Base-by-base conservation (phyloP, 2,329 filamentous ascomycete genomes). In the Sclerotinia nivalis region DNA sequence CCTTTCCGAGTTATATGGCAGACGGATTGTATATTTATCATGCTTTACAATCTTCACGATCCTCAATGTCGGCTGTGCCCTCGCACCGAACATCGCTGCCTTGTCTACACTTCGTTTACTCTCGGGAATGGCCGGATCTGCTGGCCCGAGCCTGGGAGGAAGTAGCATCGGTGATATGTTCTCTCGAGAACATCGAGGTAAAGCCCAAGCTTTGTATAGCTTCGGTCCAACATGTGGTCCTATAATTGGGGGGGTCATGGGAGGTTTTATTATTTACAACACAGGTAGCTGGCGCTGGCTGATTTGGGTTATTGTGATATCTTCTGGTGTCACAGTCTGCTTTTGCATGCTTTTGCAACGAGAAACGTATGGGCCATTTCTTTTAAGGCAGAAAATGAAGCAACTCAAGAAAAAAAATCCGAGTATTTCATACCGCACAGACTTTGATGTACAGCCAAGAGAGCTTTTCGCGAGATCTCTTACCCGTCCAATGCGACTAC, bases 31-130 rank as follows among this genome's bases (percentile, higher is more conserved):
- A 22, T 49, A 62, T 62, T 22, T 62, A 28, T 47, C 43, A 22
- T 47, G 40, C 40, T 49, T 62, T 20, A 34, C 25, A 4, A 12
- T 31, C n/a, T 62, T 62, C 43, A 62, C 59, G 20, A 18, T 62
- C 13, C 59, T 62, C n/a, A 62, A 49, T 28, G n/a, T 92, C 72
- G 89, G 87, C 0, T 90, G 88, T 70, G 90, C 88, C 1, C 80
- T 91, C 5, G 83, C 88, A 0, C 85, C 86, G 0, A 83, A 82
- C 69, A 77, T 84, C 10, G 78, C 78, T 0, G 78, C 80, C 12
- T 76, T 84, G 8, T 80, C 85, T 50, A 78, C 77, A 1, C 86
- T 86, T 70, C 81, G 84, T 0, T 84, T 86, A 70, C 71, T 86
- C 1, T 80, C 83, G 1, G 84, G 83, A 0, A 79, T 83, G 40